These are phyloP conservation scores for Auriculariales sp. DNA, from an alignment of 768 basidiomycete genomes.

Conservation along the genomic window DNA sequence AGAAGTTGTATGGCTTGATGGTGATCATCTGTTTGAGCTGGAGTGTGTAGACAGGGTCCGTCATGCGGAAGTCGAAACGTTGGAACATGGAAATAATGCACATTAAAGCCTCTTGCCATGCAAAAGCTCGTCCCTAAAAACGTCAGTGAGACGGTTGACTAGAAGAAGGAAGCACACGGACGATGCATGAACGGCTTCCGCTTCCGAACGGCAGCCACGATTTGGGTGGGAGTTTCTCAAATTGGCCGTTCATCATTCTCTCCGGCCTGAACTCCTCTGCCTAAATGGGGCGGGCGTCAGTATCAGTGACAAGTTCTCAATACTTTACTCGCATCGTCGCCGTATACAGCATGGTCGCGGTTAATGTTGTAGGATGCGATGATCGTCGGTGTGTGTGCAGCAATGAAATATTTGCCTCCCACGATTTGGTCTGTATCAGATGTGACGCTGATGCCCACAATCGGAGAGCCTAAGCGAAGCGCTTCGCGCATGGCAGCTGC, in stretches of 20 bases:
- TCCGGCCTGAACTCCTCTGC: conserved; percentile 30
- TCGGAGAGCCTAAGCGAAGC: conserved; percentile 25
- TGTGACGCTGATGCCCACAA: conserved; percentile 19
- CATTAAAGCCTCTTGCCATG: conserved; percentile 32
- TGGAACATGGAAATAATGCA: conserved; percentile 31
- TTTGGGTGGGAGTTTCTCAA: conserved; percentile 30
- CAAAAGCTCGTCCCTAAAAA: conserved; percentile 29
- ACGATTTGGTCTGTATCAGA: conserved; percentile 23
- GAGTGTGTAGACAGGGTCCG: conserved; percentile 29
- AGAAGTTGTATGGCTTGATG: conserved; percentile 29
- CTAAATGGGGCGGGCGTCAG: conserved; percentile 4
- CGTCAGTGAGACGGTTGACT: conserved; percentile 11
- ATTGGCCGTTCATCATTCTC: conserved; percentile 33
- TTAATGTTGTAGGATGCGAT: conserved; percentile 19
- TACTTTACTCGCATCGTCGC: conserved; percentile 27
- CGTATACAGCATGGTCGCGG: conserved; percentile 29
- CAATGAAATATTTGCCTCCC: conserved; percentile 27
- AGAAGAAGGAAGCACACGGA: neutral
- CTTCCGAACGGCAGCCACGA: conserved; percentile 26
- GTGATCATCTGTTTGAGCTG: conserved; percentile 31
- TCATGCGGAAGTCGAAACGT: conserved; percentile 29
- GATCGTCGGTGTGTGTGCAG: conserved; percentile 15
- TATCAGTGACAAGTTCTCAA: neutral
- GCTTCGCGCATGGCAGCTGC: conserved; percentile 21
- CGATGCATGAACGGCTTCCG: conserved; percentile 14